phyloP scores from a whole-genome alignment of 1,284 basidiomycete species.

The Pisolithus thermaeus region DNA sequence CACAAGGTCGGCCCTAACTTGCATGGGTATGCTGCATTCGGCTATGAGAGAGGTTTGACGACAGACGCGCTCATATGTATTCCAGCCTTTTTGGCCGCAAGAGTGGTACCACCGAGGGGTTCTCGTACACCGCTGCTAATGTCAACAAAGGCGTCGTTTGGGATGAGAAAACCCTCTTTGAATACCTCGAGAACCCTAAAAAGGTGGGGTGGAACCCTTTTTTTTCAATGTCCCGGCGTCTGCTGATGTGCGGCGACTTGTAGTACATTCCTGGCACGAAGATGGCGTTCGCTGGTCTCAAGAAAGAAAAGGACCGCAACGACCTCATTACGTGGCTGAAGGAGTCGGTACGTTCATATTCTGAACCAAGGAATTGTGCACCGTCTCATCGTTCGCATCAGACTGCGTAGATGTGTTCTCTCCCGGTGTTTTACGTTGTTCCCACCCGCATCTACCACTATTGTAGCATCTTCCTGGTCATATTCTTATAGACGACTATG shows the following conservation, averaged over 20 bases:
- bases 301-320: conserved; percentile 95
- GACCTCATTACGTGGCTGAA: conserved; percentile 82
- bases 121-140: conserved; percentile 94
- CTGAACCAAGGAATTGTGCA: too few species aligned
- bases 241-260: conserved; percentile 1
- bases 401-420: too few species aligned
- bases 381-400: too few species aligned
- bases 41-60: background rate
- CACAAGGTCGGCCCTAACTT: conserved; percentile 95
- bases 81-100: conserved; percentile 78
- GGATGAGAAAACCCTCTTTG: conserved; percentile 84
- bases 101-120: conserved; percentile 83
- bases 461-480: conserved; percentile 13
- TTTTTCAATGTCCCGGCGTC: background rate
- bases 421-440: too few species aligned
- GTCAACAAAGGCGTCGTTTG: conserved; percentile 92
- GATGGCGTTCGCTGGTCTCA: conserved; percentile 96
- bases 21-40: conserved; percentile 59
- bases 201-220: conserved; percentile 49
- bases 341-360: conserved; percentile 46
- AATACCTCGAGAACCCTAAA: conserved; percentile 95
- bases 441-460: too few species aligned
- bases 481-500: conserved; percentile 29
- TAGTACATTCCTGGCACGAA: conserved; percentile 95
- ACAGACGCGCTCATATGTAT: background rate